Evolutionary conservation across 192 early-diverging fungal genomes (phyloP).

Genomic region (Backusella liffmaniae): DNA sequence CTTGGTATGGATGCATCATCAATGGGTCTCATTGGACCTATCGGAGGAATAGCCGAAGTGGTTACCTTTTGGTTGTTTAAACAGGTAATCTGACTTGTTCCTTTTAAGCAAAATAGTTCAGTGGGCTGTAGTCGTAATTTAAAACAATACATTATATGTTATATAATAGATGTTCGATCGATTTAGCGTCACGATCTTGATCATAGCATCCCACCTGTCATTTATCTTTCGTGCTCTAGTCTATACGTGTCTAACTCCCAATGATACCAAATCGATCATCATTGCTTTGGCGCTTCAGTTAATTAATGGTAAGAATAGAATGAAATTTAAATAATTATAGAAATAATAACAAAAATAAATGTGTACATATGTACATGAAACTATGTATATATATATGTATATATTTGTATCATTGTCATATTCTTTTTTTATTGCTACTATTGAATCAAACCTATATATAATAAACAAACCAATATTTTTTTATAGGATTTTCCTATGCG

Average conservation of each 20-base stretch:
- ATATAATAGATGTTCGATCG: slow-evolving; percentile 28
- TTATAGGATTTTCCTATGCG: slow-evolving; percentile 20
- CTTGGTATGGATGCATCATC: slow-evolving; percentile 29
- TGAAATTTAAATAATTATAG: slow-evolving; percentile 5
- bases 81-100: slow-evolving; percentile 25
- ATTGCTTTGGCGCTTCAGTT: slow-evolving; percentile 23
- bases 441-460: neutral
- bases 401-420: neutral
- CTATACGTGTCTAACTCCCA: slow-evolving; percentile 16
- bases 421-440: neutral
- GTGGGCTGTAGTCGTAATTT: neutral
- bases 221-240: slow-evolving; percentile 20
- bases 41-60: slow-evolving; percentile 34
- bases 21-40: slow-evolving; percentile 34
- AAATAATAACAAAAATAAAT: neutral
- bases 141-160: neutral
- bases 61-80: slow-evolving; percentile 39
- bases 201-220: slow-evolving; percentile 22
- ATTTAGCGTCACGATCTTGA: slow-evolving; percentile 26
- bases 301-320: slow-evolving; percentile 13
- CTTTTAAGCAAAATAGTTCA: neutral
- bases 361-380: neutral
- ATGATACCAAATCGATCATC: slow-evolving; percentile 13
- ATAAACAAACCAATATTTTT: neutral
- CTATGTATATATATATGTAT: neutral